phyloP scores from a whole-genome alignment of 73 alveolate genomes.

The Diophrys sp. region DNA sequence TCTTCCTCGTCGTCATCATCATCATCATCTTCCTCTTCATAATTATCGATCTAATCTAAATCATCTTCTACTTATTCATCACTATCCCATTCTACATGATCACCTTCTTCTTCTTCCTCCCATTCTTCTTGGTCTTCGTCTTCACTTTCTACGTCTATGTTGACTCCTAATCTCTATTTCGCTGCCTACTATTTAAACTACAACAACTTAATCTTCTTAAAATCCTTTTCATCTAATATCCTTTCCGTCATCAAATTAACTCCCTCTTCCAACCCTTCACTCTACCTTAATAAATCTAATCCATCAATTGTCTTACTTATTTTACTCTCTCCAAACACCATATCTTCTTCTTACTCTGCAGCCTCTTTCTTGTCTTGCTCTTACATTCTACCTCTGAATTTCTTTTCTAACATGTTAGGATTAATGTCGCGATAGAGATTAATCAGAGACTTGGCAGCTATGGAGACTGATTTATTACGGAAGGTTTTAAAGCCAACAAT shows the following conservation, averaged over 20 bases:
- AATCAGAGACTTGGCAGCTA: constrained; percentile 86
- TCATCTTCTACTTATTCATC: constrained; percentile 62
- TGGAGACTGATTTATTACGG: constrained; percentile 80
- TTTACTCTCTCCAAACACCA: constrained; percentile 64
- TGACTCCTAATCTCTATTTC: constrained; percentile 27
- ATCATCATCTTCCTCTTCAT: constrained; percentile 64
- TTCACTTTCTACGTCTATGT: constrained; percentile 31
- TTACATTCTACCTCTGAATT: constrained; percentile 55
- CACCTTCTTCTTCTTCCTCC: constrained; percentile 69
- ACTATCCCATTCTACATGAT: constrained; percentile 55
- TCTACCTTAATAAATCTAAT: constrained; percentile 66
- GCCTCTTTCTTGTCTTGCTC: neutral
- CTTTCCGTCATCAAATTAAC: constrained; percentile 67
- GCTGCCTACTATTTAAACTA: constrained; percentile 53
- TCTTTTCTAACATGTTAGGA: constrained; percentile 80
- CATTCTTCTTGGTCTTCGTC: constrained; percentile 56
- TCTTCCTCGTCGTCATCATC: constrained; percentile 74
- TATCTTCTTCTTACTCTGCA: constrained; percentile 19
- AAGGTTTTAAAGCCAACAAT: constrained; percentile 71
- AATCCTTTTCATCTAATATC: constrained; percentile 67
- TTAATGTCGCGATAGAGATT: constrained; percentile 77
- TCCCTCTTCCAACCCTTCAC: constrained; percentile 68
- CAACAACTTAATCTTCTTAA: constrained; percentile 76
- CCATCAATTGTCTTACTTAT: constrained; percentile 77
- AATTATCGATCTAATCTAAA: constrained; percentile 53